These are phyloP conservation scores for Russula sp. DNA, from an alignment of 768 basidiomycete species.

Conservation along the genomic window DNA sequence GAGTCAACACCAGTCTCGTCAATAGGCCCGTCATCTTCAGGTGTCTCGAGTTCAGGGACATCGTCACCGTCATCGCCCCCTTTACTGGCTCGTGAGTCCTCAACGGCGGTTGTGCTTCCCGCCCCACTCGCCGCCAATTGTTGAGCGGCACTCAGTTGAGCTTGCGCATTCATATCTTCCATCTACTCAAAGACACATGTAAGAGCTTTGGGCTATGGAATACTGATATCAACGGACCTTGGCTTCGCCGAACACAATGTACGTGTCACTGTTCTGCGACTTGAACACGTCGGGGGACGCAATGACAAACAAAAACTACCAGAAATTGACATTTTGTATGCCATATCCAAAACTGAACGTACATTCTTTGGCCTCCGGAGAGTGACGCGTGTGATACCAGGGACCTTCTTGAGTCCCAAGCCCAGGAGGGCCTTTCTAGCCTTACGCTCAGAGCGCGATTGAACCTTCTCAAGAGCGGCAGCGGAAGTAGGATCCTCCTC, in stretches of 20 bases:
- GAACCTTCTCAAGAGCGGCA: conserved; percentile 86
- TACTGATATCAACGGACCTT: conserved; percentile 45
- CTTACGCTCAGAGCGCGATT: conserved; percentile 91
- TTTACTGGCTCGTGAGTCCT: conserved; percentile 46
- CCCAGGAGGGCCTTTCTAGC: conserved; percentile 89
- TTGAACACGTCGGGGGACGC: conserved; percentile 96
- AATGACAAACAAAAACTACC: conserved; percentile 84
- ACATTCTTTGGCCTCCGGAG: conserved; percentile 93
- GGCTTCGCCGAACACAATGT: conserved; percentile 98
- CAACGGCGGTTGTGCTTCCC: conserved; percentile 42
- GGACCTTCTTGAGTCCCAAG: conserved; percentile 89
- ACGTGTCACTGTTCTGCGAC: conserved; percentile 94
- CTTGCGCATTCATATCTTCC: conserved; percentile 82
- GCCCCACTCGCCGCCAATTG: conserved; percentile 57
- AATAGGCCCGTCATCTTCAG: conserved; percentile 73
- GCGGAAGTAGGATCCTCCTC: conserved; percentile 83
- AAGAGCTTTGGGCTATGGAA: background rate
- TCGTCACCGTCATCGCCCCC: conserved; percentile 67
- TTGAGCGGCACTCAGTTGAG: conserved; percentile 72
- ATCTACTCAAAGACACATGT: conserved; percentile 40
- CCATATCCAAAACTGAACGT: conserved; percentile 28
- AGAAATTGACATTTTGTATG: background rate
- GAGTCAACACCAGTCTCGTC: conserved; percentile 88
- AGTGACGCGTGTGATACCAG: conserved; percentile 91
- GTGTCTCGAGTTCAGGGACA: conserved; percentile 76